Evolutionary conservation across 176 grass and related monocot genomes (phyloP), one percentile per base, ranked within the genome.

Genomic region (Canna indica): DNA sequence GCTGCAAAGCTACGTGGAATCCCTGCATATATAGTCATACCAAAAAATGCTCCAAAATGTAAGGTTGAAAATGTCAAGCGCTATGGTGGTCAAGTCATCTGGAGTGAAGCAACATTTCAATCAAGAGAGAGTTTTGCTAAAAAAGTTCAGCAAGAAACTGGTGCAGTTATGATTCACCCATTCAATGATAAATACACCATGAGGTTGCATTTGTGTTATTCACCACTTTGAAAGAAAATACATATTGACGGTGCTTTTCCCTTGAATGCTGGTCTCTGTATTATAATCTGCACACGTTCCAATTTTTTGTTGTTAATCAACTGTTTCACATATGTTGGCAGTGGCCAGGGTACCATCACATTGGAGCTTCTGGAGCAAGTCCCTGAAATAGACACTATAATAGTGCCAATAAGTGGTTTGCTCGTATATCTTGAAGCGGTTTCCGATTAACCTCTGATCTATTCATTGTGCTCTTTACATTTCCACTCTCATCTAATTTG

Each of bases 371-470:
- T 96, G 79, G 85, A 96, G 85, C 81, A 88, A 86, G 69, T 79
- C 25, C 83, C 83, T 80, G 85, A 66, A 45, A 81, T 91, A 25
- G 85, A 89, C 71, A 85, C 88, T 20, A 91, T 96, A 76, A 74
- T 91, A 42, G 83, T 96, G 75, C 88, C 92, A 61, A 91, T 96
- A 76, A 96, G 92, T 78, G 92, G 92, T 96, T 59, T 76, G 78
- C 68, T 58, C 33, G 11, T 67, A 16, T n/a, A 14, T 60, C 47
- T 18, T 31, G 70, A 36, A 81, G 17, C 27, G 70, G 7, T 46
- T 47, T 34, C 10, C 34, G 8, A 44, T 33, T 22, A 45, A 41
- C 36, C 34, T 56, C 67, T 44, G 57, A 50, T 52, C 18, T 14
- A 5, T 34, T 33, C 10, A 16, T 47, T 56, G 2, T 60, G 27